These are phyloP conservation scores for Tilletia caries DNA, from an alignment of 1,284 basidiomycete species.

Conservation along the genomic window DNA sequence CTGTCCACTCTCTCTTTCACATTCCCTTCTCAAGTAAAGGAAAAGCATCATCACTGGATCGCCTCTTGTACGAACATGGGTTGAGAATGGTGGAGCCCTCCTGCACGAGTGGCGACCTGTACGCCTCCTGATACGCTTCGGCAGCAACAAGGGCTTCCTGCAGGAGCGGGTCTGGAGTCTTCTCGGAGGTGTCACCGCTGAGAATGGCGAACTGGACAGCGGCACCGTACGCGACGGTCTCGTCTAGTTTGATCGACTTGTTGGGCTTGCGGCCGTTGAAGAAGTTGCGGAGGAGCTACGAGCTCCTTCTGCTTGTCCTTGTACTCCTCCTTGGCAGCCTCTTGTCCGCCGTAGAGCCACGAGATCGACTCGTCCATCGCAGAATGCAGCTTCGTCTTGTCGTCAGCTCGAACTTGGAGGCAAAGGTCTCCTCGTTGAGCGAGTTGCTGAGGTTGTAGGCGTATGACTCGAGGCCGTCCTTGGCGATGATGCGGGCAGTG, in stretches of 20 bases:
- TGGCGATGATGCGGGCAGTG: constrained; percentile 71
- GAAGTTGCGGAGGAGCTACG: constrained; percentile 95
- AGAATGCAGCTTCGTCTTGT: constrained; percentile 81
- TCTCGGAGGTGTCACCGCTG: constrained; percentile 95
- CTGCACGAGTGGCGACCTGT: no score
- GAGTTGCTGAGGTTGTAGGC: constrained; percentile 92
- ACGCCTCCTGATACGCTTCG: no score
- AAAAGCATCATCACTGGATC: no score
- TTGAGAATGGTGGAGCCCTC: no score
- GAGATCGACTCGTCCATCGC: constrained; percentile 80
- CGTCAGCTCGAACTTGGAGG: constrained; percentile 84
- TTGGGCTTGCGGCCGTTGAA: constrained; percentile 73
- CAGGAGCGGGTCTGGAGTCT: constrained; percentile 91
- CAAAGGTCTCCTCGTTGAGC: constrained; percentile 50
- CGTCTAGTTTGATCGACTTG: constrained; percentile 90
- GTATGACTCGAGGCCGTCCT: constrained; percentile 81
- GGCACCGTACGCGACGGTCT: constrained; percentile 98
- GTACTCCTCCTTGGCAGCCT: constrained; percentile 94
- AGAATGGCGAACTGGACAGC: constrained; percentile 98
- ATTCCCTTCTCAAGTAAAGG: no score
- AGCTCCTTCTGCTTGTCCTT: constrained; percentile 93
- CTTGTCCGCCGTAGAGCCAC: constrained; percentile 84
- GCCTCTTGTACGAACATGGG: no score
- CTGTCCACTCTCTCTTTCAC: no score
- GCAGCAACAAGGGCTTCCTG: no score